These are phyloP conservation scores for Suhomyces sp. DNA, from an alignment of 805 yeast species.

Conservation along the genomic window DNA sequence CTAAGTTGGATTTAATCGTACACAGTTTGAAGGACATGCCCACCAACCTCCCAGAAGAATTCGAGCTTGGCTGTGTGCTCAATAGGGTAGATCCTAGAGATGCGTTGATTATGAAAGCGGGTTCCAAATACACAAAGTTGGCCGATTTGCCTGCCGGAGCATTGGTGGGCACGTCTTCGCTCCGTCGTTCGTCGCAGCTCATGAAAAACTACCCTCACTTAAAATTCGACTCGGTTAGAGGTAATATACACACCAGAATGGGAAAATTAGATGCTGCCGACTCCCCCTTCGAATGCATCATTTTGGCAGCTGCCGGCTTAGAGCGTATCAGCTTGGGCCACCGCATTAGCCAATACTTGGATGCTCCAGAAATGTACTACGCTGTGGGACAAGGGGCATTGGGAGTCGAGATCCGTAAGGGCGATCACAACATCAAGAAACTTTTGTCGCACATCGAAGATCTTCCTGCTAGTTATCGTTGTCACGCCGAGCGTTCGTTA, in stretches of 20 bases:
- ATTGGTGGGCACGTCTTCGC: constrained; percentile 91
- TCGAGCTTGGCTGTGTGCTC: constrained; percentile 82
- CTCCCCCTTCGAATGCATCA: constrained; percentile 65
- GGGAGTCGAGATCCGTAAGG: constrained; percentile 82
- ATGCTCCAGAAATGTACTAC: constrained; percentile 79
- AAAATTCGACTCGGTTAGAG: constrained; percentile 80
- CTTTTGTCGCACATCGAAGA: constrained; percentile 68
- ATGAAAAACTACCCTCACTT: constrained; percentile 74
- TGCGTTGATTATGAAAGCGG: constrained; percentile 73
- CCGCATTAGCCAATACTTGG: constrained; percentile 71
- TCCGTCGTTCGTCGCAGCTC: constrained; percentile 90
- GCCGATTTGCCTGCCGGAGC: constrained; percentile 80
- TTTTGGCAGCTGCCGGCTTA: constrained; percentile 92
- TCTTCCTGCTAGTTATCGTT: constrained; percentile 62
- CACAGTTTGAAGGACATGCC: constrained; percentile 95
- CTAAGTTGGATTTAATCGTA: constrained; percentile 81
- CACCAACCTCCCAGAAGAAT: constrained; percentile 83
- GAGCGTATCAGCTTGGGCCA: constrained; percentile 66
- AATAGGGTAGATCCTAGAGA: constrained; percentile 92
- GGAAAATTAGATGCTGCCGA: constrained; percentile 72
- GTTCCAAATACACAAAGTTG: constrained; percentile 60
- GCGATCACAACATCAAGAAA: constrained; percentile 56
- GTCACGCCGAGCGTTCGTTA: constrained; percentile 84
- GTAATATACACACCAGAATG: constrained; percentile 73
- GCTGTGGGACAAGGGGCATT: constrained; percentile 99